Evolutionary conservation across 768 basidiomycete species (phyloP).

Genomic region (Scleroderma bovista): DNA sequence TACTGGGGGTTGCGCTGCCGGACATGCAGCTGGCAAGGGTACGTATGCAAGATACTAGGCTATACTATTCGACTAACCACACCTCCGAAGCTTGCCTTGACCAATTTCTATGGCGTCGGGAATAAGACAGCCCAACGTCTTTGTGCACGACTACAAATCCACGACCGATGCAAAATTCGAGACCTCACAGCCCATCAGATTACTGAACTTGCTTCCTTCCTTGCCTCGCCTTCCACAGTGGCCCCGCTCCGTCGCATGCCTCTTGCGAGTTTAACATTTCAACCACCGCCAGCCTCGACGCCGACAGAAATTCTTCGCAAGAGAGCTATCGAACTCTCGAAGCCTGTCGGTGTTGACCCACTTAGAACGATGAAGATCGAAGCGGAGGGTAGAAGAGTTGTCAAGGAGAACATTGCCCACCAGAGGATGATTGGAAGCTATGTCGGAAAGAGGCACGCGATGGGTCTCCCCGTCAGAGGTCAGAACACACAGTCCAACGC

Average conservation of each 20-base stretch:
- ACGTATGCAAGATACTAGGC: conserved; percentile 19
- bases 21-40: conserved; percentile 78
- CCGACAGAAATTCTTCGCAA: conserved; percentile 25
- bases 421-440: conserved; percentile 93
- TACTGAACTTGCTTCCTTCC: conserved; percentile 88
- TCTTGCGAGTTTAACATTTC: conserved; percentile 52
- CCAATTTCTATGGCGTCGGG: conserved; percentile 85
- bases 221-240: conserved; percentile 82
- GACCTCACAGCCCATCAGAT: conserved; percentile 84
- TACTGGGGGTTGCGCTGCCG: conserved; percentile 78
- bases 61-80: background rate
- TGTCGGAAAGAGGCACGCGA: conserved; percentile 88
- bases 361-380: conserved; percentile 79
- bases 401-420: conserved; percentile 90
- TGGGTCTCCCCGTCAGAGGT: conserved; percentile 90
- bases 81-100: conserved; percentile 75
- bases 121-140: conserved; percentile 68
- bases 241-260: conserved; percentile 60
- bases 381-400: conserved; percentile 73
- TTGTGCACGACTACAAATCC: conserved; percentile 89
- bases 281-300: conserved; percentile 40
- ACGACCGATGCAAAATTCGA: conserved; percentile 75
- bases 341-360: conserved; percentile 47
- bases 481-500: conserved; percentile 92
- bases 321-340: conserved; percentile 26